Evolutionary conservation across 352 stramenopile genomes (phyloP), one percentile per base, ranked within the genome.

Genomic region (Pythium volutum): DNA sequence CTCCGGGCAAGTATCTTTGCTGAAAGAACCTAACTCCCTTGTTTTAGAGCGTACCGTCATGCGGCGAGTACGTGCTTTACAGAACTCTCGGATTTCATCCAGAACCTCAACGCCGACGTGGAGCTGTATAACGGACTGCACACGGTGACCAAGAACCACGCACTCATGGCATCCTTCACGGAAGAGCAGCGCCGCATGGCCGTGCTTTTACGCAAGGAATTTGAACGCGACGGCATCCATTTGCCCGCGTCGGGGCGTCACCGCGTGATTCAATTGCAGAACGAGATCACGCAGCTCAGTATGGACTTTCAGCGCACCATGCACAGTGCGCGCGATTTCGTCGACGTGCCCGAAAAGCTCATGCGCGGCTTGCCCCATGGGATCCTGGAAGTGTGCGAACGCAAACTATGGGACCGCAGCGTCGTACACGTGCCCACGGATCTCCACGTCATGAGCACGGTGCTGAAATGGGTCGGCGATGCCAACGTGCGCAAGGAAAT

Each of bases 161-260:
- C 61, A 10, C 63, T 81, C 10, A 87, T 91, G 74, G 51, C 65
- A n/a, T 70, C 56, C 12, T 88, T 93, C 43, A 91, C 79, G 3
- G 76, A 93, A 36, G 96, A 98, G 75, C 90, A 98, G 72, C 76
- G 74, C 20, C 77, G 89, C 45, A 97, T 98, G 87, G 88, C 77
- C 9, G 53, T 78, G 18, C 69, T 98, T 23, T 71, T 99, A 39
- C 82, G 86, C 41, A 79, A 84, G 10, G 96, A 99, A 64, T 99
- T 98, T 62, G 95, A 98, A 76, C 78, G 91, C 8, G 96, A 98
- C 71, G 96, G 95, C 15, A 98, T 98, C 66, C 93, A 98, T 75
- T 72, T 98, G 47, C 65, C 80, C 1, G 48, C 81, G n/a, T 49
- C 73, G 20, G 67, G 91, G 25, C 81, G 93, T 4, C 69, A 84